Percentiles rank a stretch among this genome's conserved stretches.
These are phyloP conservation scores for Hirschioporus abietinus DNA, from an alignment of 768 basidiomycete genomes.

Conservation along the genomic window DNA sequence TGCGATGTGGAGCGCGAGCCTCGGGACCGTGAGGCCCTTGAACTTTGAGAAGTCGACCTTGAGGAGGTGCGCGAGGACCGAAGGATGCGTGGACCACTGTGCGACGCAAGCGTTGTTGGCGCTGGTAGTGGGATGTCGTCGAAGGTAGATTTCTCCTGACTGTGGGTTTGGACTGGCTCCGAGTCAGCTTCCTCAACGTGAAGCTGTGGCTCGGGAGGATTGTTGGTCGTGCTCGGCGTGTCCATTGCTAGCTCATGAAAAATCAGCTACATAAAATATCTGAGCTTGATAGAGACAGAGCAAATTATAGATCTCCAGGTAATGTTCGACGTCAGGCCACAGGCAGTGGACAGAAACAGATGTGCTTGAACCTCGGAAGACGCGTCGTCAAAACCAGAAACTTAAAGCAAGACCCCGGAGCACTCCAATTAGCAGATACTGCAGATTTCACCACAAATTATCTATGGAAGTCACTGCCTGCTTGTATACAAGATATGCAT, in stretches of 20 bases:
- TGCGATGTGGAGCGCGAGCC: not conserved
- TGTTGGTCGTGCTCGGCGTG: not conserved
- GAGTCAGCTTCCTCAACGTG: not conserved
- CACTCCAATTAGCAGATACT: not conserved
- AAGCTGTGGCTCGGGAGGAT: not conserved
- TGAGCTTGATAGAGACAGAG: not conserved
- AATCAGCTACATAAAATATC: not conserved
- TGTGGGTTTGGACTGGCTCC: not conserved
- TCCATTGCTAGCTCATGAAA: not conserved
- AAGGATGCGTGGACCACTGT: not conserved
- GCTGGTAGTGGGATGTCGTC: not conserved
- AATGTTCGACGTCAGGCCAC: not conserved
- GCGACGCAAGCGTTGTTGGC: not conserved
- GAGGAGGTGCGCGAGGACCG: not conserved
- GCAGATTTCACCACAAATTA: too few species aligned
- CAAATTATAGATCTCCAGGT: not conserved
- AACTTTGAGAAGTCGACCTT: not conserved
- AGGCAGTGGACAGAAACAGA: not conserved
- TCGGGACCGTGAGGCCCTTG: not conserved
- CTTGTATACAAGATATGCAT: too few species aligned
- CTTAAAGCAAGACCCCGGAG: not conserved
- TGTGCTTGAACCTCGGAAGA: constrained; percentile 1
- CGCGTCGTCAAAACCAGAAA: not conserved
- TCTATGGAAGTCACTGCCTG: not conserved
- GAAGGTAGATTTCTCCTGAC: not conserved